Evolutionary conservation across 2,329 filamentous ascomycete genomes (phyloP), one percentile per base, ranked within the genome.

Genomic region (Pseudogymnoascus sp.): DNA sequence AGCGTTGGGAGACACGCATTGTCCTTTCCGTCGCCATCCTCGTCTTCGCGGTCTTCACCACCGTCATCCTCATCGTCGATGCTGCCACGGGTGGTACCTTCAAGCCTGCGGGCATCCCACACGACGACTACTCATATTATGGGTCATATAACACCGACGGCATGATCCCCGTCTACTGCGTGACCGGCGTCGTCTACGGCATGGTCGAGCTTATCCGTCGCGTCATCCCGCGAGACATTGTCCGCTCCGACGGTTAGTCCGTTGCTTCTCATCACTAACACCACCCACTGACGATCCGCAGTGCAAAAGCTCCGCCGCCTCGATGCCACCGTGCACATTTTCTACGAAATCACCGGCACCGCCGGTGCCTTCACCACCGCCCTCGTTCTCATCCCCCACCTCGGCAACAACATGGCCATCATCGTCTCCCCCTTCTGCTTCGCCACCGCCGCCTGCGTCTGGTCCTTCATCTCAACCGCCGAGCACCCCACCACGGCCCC

Each of bases 61-160:
- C 79, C 11, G 68, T 81, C 7, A 71, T 82, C 13, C 72, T 82
- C 19, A 77, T 80, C 62, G 72, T 81, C 35, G 79, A 82, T 65
- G 78, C 77, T 17, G 75, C 76, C 1, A 80, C 79, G 11, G 80
- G 80, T 15, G 79, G 79, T 7, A 77, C 65, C 6, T 78, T 81
- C 65, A 74, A 75, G 66, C 72, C 74, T 0, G 66, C 67, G 6
- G 66, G 53, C 56, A 66, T 29, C 70, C 72, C 67, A 11, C 67
- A 72, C 44, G 67, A 72, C 53, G 72, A 78, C 56, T 77, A 77
- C 68, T 72, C 73, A 23, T 79, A 80, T 69, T 81, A 81, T 97
- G 77, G 86, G 96, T 67, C n/a, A 4, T 81, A 78, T 70, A 76
- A 78, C 40, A 80, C 78, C 7, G 77, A 81, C 64, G 76, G 75